Evolutionary conservation across 306 rosid genomes (phyloP), one percentile per base, ranked within the genome.

Genomic region (Dryas octopetala): DNA sequence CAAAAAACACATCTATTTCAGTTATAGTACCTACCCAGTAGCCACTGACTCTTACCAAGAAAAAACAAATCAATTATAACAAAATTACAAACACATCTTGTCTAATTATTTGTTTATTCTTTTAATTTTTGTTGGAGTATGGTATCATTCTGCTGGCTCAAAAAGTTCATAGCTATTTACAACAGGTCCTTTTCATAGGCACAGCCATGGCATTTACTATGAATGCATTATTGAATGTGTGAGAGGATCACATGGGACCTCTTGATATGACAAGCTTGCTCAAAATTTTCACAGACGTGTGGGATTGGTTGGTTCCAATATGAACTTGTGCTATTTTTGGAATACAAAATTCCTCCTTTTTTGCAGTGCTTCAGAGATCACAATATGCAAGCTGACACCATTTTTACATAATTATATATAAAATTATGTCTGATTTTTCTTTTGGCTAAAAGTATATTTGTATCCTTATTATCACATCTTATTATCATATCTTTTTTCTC

Each of bases 1-100:
- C 86, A 66, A 84, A 84, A 68, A 26, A 9, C 32, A 9, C 32
- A 49, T 73, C 75, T 17, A 63, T 41, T 41, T 23, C 68, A 6
- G 26, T 40, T 15, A 40, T 63, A 63, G 68, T 63, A 14, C 63
- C 63, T 4, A 58, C 13, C 16, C 32, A 58, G 15, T 5, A 23
- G 6, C 57, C 57, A 52, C 17, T 52, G 6, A 52, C 57, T 15
- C 19, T 13, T 52, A 4, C 57, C 57, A 5, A 5, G 1, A 15
- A 14, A 13, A 14, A 52, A 13, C 57, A 15, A 52, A 16, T 4
- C 17, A 32, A 32, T 15, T 17, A 55, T n/a, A 55, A 55, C 61
- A 17, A 9, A 55, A 17, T 7, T n/a, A 55, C 6, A n/a, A 5
- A 5, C n/a, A 5, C 4, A 52, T 52, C 19, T 6, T 52, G 16